Conservation (phyloP, 345 rosid species). For the Eucalyptus regnans region DNA sequence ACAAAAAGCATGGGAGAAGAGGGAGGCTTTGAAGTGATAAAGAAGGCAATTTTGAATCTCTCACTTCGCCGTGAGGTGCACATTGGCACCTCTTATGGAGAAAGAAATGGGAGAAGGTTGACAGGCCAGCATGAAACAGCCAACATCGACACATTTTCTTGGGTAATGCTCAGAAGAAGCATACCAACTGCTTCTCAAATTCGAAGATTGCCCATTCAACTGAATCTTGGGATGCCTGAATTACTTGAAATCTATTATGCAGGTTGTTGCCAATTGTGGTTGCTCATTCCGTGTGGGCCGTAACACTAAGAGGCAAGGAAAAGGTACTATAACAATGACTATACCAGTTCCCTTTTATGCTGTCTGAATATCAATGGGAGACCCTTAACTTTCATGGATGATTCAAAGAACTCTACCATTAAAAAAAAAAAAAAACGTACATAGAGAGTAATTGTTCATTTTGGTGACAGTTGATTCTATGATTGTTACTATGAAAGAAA, state of each 20-base stretch:
- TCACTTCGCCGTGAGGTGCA: rapidly evolving
- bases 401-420: neutral
- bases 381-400: neutral
- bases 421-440: too few species aligned
- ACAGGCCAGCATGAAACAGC: too few species aligned
- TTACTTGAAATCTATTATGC: neutral
- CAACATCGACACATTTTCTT: too few species aligned
- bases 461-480: too few species aligned
- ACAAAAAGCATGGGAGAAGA: too few species aligned
- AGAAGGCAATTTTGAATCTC: too few species aligned
- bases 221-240: neutral
- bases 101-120: too few species aligned
- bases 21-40: too few species aligned
- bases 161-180: too few species aligned
- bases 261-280: constrained; percentile 93
- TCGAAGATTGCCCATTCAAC: neutral
- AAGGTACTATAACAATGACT: constrained; percentile 25
- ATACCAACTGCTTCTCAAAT: neutral
- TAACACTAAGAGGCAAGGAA: constrained; percentile 70
- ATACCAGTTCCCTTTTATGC: neutral
- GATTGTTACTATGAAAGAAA: too few species aligned
- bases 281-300: constrained; percentile 83
- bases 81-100: too few species aligned
- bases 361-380: neutral
- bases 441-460: too few species aligned